Evolutionary conservation across 2,329 filamentous ascomycete species (phyloP), one percentile per base, ranked within the genome.

Genomic region (Lasiodiplodia gonubiensis): DNA sequence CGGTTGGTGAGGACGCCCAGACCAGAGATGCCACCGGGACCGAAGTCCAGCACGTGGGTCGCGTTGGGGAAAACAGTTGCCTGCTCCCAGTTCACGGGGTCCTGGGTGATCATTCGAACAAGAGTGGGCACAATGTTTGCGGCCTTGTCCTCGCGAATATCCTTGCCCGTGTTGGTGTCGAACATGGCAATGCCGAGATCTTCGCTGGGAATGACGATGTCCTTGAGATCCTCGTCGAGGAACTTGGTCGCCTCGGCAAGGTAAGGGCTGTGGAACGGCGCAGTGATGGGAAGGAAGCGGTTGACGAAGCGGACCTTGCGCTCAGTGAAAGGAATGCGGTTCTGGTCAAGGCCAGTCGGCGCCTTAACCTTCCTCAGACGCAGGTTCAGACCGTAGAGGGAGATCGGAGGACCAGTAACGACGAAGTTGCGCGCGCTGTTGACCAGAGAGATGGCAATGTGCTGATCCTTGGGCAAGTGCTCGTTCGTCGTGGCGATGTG

Each of bases 341-440:
- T 97, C 81, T 99, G 96, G 76, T 99, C 95, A 48, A 99, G 85
- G 52, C 96, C 95, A n/a, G 95, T 98, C 4, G 95, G 91, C 1
- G 95, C 94, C 85, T 97, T 99, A 78, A 97, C 92, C 82, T 98
- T 99, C 74, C 96, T 91, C 66, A 99, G 85, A 77, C 96, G 93
- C 57, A 97, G 84, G 79, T 99, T 99, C 49, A 99, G 86, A 86
- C 95, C 96, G 76, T 97, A 97, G 12, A 99, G 85, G 1, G 96
- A 98, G 71, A 97, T 93, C 2, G 96, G 95, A 66, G 95, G 95
- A 64, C 95, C 95, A 51, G 95, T 97, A 16, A 99, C 93, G 59
- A 99, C 96, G 76, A 98, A 90, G 80, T 98, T 99, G 68, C 95
- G 90, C 16, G 94, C 93, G 81, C 94, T 98, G 85, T 99, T 99